These are phyloP conservation scores for Schwanniomyces sp. DNA, from an alignment of 805 yeast species.

Conservation along the genomic window DNA sequence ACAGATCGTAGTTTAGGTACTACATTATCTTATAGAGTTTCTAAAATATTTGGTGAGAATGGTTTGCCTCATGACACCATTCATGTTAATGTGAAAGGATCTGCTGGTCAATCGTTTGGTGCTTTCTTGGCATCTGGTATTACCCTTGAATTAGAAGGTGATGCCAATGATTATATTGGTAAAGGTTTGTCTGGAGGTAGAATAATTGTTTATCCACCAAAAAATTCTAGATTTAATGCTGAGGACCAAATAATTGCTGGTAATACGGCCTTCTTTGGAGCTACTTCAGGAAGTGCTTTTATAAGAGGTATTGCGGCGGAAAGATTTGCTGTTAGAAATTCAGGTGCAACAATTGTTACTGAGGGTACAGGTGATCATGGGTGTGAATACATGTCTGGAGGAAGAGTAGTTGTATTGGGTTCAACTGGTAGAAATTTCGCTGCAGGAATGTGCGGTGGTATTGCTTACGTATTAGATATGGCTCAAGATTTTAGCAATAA, in stretches of 20 bases:
- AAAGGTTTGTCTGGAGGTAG: conserved; percentile 97
- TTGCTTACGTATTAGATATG: conserved; percentile 92
- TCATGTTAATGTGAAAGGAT: conserved; percentile 86
- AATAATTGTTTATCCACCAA: conserved; percentile 88
- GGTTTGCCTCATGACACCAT: conserved; percentile 96
- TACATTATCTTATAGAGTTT: conserved; percentile 89
- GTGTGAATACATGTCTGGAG: conserved; percentile 99
- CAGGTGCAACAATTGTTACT: conserved; percentile 95
- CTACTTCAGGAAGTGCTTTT: conserved; percentile 92
- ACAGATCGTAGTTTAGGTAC: conserved; percentile 97
- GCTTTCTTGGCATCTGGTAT: conserved; percentile 96
- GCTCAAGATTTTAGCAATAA: conserved; percentile 86
- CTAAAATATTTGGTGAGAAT: conserved; percentile 88
- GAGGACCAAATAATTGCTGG: conserved; percentile 97
- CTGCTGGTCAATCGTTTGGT: conserved; percentile 98
- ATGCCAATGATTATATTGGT: conserved; percentile 96
- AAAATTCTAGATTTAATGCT: conserved; percentile 78
- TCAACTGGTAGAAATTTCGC: conserved; percentile 90
- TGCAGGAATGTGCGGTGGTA: conserved; percentile 99
- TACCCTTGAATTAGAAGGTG: conserved; percentile 94
- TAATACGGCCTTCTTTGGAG: conserved; percentile 97
- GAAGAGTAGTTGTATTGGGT: conserved; percentile 92
- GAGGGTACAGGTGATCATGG: conserved; percentile 99
- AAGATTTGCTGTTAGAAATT: conserved; percentile 96
- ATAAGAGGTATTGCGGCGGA: conserved; percentile 98